Percentiles rank a stretch among this genome's conserved stretches.
Conservation (phyloP, 192 early-diverging fungal genomes). For the Dissophora globulifera region DNA sequence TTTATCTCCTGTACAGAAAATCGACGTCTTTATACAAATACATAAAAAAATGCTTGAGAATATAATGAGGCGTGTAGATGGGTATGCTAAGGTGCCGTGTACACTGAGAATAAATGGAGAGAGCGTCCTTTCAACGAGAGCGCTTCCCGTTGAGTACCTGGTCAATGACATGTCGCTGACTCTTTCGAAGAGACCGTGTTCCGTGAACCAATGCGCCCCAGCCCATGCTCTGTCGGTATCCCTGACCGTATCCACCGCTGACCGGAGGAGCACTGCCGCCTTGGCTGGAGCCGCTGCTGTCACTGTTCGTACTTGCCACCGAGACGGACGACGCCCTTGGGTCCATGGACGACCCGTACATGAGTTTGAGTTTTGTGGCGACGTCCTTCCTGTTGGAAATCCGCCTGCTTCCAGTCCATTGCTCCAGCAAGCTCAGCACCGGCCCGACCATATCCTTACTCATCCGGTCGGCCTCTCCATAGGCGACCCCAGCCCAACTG, state of each 20-base stretch:
- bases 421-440: slow-evolving; percentile 26
- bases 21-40: too few species aligned
- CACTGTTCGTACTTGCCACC: slow-evolving; percentile 32
- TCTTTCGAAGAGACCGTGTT: slow-evolving; percentile 25
- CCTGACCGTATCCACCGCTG: not conserved
- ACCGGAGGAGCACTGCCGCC: not conserved
- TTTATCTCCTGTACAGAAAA: too few species aligned
- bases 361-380: slow-evolving; percentile 45
- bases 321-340: slow-evolving; percentile 13
- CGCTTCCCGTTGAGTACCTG: slow-evolving; percentile 30
- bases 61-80: too few species aligned
- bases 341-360: slow-evolving; percentile 39
- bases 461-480: slow-evolving; percentile 43
- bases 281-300: slow-evolving; percentile 17
- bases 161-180: slow-evolving; percentile 32
- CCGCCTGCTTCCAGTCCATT: slow-evolving; percentile 37
- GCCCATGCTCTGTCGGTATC: not conserved
- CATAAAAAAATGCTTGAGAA: slow-evolving; percentile 5
- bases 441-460: slow-evolving; percentile 42
- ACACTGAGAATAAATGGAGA: not conserved
- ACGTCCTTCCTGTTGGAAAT: slow-evolving; percentile 36
- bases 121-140: slow-evolving; percentile 10
- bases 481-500: slow-evolving; percentile 48
- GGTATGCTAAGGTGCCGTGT: too few species aligned
- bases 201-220: slow-evolving; percentile 9